Evolutionary conservation across 495 filamentous ascomycete genomes (phyloP), one percentile per base, ranked within the genome.

Genomic region (Penicillium odoratum): DNA sequence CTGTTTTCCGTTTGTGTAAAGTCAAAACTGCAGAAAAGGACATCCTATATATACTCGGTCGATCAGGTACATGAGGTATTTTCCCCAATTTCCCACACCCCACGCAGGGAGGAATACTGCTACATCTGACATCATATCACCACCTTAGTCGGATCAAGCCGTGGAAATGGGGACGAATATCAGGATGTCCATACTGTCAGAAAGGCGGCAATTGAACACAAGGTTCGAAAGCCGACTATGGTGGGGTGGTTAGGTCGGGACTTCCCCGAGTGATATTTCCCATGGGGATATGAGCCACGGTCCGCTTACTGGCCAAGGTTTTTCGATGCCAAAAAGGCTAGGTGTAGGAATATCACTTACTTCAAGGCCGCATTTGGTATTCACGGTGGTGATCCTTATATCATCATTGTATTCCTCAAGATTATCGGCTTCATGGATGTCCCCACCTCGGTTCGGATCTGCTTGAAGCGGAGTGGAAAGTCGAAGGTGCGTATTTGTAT

Each of bases 121-220:
- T 33, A 45, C 43, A 55, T 21, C 15, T 48, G 44, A 48, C 57
- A 59, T 59, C 57, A 59, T 55, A 43, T 4, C 25, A 31, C 16
- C 48, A 7, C 28, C 16, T 26, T 8, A 34, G 9, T n/a, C n/a
- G 50, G 57, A 16, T 59, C 54, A 53, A 53, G 21, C 57, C 57
- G 40, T 3, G 18, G 31, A 25, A 5, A 8, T 16, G 30, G 13
- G n/a, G 47, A 15, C 16, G 3, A 40, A 31, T 29, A 30, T 42
- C 1, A 8, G 8, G 13, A 36, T 13, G 26, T 51, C 34, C 38
- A 29, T 28, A 40, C 15, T 40, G 38, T 15, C 15, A 13, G 10
- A 16, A 47, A n/a, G 40, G 15, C 51, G 51, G 57, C 50, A 43
- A 48, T 59, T 50, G 57, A 53, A 16, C 13, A 11, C 33, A 8